These are phyloP conservation scores for Cruciata laevipes DNA, from an alignment of 257 asterid species.

Conservation along the genomic window DNA sequence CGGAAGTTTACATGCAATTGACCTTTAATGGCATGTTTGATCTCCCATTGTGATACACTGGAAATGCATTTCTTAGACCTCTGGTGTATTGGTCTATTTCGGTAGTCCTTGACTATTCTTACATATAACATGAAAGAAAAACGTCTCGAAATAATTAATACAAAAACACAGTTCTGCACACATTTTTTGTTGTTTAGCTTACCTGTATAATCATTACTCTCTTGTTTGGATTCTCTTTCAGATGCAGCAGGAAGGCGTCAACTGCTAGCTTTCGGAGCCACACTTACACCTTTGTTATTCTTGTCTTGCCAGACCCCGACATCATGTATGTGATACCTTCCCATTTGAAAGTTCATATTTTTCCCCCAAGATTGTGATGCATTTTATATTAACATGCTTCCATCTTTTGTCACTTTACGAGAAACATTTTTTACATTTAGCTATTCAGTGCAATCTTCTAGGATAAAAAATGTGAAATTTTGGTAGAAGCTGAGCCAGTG, in stretches of 20 bases:
- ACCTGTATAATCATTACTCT: neutral
- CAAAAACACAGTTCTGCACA: neutral
- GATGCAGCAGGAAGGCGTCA: slow-evolving; percentile 58
- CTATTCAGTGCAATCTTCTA: neutral
- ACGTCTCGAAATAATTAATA: neutral
- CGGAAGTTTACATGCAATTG: neutral
- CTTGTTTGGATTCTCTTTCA: slow-evolving; percentile 23
- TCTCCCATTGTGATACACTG: neutral
- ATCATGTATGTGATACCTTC: slow-evolving; percentile 44
- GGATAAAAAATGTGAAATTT: neutral
- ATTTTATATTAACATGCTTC: neutral
- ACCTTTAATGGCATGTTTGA: neutral
- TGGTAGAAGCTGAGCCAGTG: neutral
- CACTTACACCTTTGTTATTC: slow-evolving; percentile 44
- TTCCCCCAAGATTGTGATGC: neutral
- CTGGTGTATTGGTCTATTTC: neutral
- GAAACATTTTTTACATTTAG: neutral
- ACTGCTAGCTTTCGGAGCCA: slow-evolving; percentile 54
- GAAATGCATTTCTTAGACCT: neutral
- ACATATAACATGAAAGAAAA: neutral
- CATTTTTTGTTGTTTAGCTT: neutral
- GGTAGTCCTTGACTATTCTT: neutral
- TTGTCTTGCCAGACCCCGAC: slow-evolving; percentile 39
- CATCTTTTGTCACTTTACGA: neutral
- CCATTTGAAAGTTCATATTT: neutral